phyloP scores from a whole-genome alignment of 1,284 basidiomycete species.

The Apiotrichum montevideense region DNA sequence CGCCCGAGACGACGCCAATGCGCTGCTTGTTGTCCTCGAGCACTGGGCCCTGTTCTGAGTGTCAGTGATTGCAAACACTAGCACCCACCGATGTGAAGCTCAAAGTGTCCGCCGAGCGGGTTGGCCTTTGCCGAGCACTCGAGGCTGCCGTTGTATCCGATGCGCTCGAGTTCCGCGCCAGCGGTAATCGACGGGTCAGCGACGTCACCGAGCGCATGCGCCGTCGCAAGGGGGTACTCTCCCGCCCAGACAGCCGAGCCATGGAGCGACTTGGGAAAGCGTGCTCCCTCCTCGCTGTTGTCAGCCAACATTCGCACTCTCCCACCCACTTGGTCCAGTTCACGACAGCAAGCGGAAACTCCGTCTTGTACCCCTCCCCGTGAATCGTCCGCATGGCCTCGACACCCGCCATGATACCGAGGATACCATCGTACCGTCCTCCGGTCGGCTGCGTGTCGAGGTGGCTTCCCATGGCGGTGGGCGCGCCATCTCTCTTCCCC shows the following conservation, averaged over 20 bases:
- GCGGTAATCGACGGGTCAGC: conserved; percentile 10
- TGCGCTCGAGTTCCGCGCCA: conserved; percentile 13
- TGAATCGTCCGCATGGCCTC: conserved; percentile 22
- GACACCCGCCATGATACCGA: conserved; percentile 24
- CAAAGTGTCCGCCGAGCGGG: conserved; percentile 31
- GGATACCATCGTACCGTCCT: conserved; percentile 33
- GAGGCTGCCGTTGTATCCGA: conserved; percentile 11
- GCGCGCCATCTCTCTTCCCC: conserved; percentile 20
- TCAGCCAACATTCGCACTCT: neutral
- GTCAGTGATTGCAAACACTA: neutral
- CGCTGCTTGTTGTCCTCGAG: conserved; percentile 16
- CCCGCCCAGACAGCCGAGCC: conserved; percentile 23
- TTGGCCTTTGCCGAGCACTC: conserved; percentile 6
- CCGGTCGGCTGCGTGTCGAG: conserved; percentile 34
- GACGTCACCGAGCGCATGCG: conserved; percentile 9
- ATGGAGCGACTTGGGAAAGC: conserved; percentile 14
- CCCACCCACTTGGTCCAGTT: conserved; percentile 24
- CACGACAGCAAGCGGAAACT: conserved; percentile 19
- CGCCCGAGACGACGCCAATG: conserved; percentile 25
- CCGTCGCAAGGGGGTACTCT: conserved; percentile 4
- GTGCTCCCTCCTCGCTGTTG: conserved; percentile 2
- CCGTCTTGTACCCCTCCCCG: conserved; percentile 11
- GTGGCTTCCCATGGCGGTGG: conserved; percentile 31
- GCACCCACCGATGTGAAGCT: conserved; percentile 24
- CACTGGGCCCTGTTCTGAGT: conserved; percentile 28